Conservation (phyloP, 2,329 filamentous ascomycete species). For the Parascedosporium putredinis region DNA sequence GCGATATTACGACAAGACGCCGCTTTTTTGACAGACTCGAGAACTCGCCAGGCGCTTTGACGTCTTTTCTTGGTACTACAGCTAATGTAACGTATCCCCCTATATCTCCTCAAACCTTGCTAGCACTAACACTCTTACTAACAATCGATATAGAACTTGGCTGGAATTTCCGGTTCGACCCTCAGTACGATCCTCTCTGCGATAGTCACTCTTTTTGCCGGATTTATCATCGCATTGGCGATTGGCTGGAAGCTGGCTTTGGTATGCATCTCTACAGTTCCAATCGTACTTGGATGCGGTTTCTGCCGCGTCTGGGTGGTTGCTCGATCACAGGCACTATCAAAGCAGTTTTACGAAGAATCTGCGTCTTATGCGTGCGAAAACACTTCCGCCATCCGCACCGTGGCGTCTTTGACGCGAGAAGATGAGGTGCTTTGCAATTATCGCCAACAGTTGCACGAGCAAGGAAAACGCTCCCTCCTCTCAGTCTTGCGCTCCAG, state of each 20-base stretch:
- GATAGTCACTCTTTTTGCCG: conserved; percentile 32
- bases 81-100: conserved; percentile 36
- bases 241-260: conserved; percentile 39
- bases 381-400: conserved; percentile 28
- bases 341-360: conserved; percentile 36
- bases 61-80: conserved; percentile 29
- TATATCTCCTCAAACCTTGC: conserved; percentile 18
- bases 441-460: conserved; percentile 20
- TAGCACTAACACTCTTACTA: neutral
- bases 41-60: conserved; percentile 27
- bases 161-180: conserved; percentile 6
- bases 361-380: conserved; percentile 28
- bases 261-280: conserved; percentile 32
- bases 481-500: conserved; percentile 25
- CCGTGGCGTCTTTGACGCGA: conserved; percentile 35
- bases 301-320: conserved; percentile 35
- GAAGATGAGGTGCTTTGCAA: conserved; percentile 29
- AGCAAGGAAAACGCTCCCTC: conserved; percentile 21
- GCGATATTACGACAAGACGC: conserved; percentile 46
- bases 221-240: conserved; percentile 32
- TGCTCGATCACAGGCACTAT: conserved; percentile 31
- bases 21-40: conserved; percentile 29
- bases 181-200: conserved; percentile 28
- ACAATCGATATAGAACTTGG: conserved; percentile 4
- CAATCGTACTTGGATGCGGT: conserved; percentile 32